Conservation (phyloP, 192 early-diverging fungal species). For the Coemansia guatemalensis region DNA sequence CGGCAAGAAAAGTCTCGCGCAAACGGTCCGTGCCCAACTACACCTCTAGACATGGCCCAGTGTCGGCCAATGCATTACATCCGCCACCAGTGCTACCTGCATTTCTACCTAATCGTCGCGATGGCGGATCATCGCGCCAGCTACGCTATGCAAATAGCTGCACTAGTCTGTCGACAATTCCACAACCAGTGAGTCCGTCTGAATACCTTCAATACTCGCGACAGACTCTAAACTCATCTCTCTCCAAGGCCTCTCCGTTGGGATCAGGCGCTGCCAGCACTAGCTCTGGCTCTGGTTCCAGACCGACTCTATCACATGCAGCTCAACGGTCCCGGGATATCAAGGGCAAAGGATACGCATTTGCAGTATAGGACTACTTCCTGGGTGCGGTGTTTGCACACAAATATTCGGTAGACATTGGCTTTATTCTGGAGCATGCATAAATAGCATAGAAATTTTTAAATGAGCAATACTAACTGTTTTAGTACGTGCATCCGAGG, state of each 20-base stretch:
- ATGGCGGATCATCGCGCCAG: constrained; percentile 7
- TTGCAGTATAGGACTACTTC: constrained; percentile 12
- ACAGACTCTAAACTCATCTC: constrained; percentile 37
- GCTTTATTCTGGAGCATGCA: too few species aligned
- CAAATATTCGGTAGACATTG: background rate
- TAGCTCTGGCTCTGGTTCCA: constrained; percentile 5
- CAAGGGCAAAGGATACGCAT: constrained; percentile 46
- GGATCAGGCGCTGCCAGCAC: constrained; percentile 7
- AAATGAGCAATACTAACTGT: too few species aligned
- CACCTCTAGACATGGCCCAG: background rate
- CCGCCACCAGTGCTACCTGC: constrained; percentile 30
- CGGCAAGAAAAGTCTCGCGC: constrained; percentile 22
- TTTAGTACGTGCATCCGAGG: background rate
- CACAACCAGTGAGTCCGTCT: constrained; percentile 42
- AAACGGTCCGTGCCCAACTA: constrained; percentile 20
- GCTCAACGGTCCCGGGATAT: constrained; percentile 14
- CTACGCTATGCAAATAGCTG: constrained; percentile 40
- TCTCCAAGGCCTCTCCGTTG: constrained; percentile 21
- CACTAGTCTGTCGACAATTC: constrained; percentile 30
- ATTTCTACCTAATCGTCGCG: constrained; percentile 18
- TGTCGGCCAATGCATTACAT: background rate
- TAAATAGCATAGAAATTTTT: too few species aligned
- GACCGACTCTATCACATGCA: constrained; percentile 2
- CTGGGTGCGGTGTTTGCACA: background rate
- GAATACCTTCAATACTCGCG: constrained; percentile 52